Base-by-base conservation (phyloP, 106 monocot genomes). In the Ottelia alismoides region DNA sequence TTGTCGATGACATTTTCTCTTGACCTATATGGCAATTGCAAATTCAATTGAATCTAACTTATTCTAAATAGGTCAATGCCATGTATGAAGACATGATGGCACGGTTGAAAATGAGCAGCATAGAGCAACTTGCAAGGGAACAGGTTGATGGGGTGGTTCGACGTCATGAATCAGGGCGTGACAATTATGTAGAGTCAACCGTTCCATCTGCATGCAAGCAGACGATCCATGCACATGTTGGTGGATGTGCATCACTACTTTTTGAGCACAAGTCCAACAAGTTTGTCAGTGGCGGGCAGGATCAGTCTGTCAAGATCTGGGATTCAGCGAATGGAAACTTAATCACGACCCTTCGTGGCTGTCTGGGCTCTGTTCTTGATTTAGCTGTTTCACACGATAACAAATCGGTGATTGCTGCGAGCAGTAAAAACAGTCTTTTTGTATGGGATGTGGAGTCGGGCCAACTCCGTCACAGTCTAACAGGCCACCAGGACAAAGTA, bases 131-230 rank as follows among this genome's bases (percentile, higher is more conserved):
- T 45, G 84, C 91, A 51, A 57, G 74, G 18, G 72, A 78, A 49
- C 74, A 91, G 63, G 72, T 77, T 31, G 91, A 91, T 56, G 85
- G 91, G n/a, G 67, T 91, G 0, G 75, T 91, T 11, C 91, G 85
- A n/a, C n/a, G n/a, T n/a, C n/a, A n/a, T n/a, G n/a, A n/a, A n/a
- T n/a, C n/a, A n/a, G n/a, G n/a, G n/a, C 73, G 72, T 40, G 67
- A 70, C 10, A 63, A 71, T 16, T 46, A 44, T 27, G 51, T 52
- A 12, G 57, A 65, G 47, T 56, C 78, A 53, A 51, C 64, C 6
- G 27, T 81, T 25, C 90, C 90, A 27, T 81, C 91, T 11, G 23
- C 51, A 1, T 72, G 69, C 73, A 78, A 70, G 49, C 69, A 76
- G 51, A 72, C 77, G 0, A 65, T 91, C 46, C 66, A 60, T 7